Percentiles rank a stretch among this genome's conserved stretches.
phyloP scores from a whole-genome alignment of 805 yeast genomes.

The Barnettozyma sucrosica region DNA sequence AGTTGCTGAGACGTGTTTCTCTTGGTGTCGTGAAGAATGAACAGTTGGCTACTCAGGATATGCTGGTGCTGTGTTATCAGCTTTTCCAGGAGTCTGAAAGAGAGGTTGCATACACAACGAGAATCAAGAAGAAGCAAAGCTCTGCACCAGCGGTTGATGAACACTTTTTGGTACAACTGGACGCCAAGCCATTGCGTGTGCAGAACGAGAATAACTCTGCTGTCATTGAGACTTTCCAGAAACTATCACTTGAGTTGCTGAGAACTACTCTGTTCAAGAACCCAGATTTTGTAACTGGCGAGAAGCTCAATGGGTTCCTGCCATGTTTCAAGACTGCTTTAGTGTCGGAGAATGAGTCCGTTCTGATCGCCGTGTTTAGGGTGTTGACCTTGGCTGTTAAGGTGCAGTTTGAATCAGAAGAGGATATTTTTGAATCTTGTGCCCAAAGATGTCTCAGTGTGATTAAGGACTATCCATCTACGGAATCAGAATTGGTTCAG shows the following conservation, averaged over 20 bases:
- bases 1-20: slow-evolving; percentile 67
- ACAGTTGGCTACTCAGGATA: slow-evolving; percentile 50
- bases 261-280: slow-evolving; percentile 65
- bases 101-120: slow-evolving; percentile 3
- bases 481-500: slow-evolving; percentile 76
- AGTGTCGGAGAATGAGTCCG: slow-evolving; percentile 65
- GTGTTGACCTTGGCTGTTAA: slow-evolving; percentile 55
- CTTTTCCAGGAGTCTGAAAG: slow-evolving; percentile 50
- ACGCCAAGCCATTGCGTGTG: slow-evolving; percentile 49
- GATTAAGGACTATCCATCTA: slow-evolving; percentile 69
- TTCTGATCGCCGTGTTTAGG: slow-evolving; percentile 62
- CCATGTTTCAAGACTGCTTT: slow-evolving; percentile 63
- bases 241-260: slow-evolving; percentile 70
- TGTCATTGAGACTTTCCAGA: slow-evolving; percentile 58
- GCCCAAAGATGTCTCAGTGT: slow-evolving; percentile 57
- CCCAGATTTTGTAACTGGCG: slow-evolving; percentile 49
- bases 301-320: slow-evolving; percentile 64
- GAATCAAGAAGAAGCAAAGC: slow-evolving; percentile 13
- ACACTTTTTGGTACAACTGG: slow-evolving; percentile 71
- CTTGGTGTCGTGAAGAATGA: slow-evolving; percentile 73
- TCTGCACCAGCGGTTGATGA: slow-evolving; percentile 31
- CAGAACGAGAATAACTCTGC: slow-evolving; percentile 46
- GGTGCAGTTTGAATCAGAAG: slow-evolving; percentile 51
- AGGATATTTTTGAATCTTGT: slow-evolving; percentile 48
- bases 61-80: slow-evolving; percentile 69